Evolutionary conservation across 345 rosid species (phyloP), one percentile per base, ranked within the genome.

Genomic region (Pistacia vera): DNA sequence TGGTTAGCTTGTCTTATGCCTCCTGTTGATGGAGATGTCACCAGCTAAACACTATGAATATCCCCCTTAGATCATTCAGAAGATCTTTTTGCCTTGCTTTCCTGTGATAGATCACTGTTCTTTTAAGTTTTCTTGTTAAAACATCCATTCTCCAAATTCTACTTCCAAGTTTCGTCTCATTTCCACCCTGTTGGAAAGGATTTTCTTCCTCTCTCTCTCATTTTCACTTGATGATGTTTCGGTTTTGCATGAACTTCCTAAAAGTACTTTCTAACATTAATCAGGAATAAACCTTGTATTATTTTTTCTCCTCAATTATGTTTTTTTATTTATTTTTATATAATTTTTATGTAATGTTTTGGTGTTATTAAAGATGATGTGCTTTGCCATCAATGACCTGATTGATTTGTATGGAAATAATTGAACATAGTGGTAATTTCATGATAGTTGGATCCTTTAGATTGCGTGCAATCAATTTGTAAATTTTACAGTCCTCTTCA

Each of bases 1-100:
- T 58, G 28, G 66, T 16, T 60, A 25, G 12, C n/a, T 71, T 57
- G 67, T 72, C 71, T 67, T 5, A 66, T 66, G 30, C 55, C 55
- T 57, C 38, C 20, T 58, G 18, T 57, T 8, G 22, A 3, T 70
- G 63, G 63, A 18, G 28, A 28, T 54, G 73, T 17, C 46, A 54
- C n/a, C 11, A 51, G 54, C 46, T 28, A 68, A 30, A 51, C 36
- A 28, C 46, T 68, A 8, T 17, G 17, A 12, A 4, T 17, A 30
- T 0, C 33, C 33, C 33, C 33, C 28, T 51, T 52, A 68, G 3
- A 28, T 52, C 57, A 51, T 44, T 68, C 41, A 46, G 52, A 68
- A 25, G 18, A 51, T 68, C 70, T 46, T 36, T 17, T 5, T 52
- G 12, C 33, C 52, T 48, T 65, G 44, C 20, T 49, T 41, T 30